These are phyloP conservation scores for Aspergillus ibericus DNA, from an alignment of 2,329 filamentous ascomycete species.

Conservation along the genomic window DNA sequence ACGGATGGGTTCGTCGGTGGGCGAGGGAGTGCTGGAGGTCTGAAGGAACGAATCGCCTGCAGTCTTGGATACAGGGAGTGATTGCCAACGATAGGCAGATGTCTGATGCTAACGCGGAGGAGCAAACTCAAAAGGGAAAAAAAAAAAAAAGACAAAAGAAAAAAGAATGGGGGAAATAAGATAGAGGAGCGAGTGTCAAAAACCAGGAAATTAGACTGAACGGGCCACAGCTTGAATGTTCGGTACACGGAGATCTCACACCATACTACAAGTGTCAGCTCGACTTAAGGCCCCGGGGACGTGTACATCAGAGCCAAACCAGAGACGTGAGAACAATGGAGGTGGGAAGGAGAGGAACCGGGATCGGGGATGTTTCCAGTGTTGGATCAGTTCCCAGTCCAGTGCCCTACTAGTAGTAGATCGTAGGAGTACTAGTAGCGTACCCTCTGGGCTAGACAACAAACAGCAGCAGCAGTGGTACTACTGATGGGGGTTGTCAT, in stretches of 20 bases:
- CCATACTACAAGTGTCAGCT: conserved; percentile 16
- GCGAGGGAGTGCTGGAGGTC: conserved; percentile 11
- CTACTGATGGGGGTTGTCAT: conserved; percentile 1
- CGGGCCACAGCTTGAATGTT: conserved; percentile 20
- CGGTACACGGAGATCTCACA: conserved; percentile 17
- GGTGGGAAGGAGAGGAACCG: conserved; percentile 11
- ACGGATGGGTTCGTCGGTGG: conserved; percentile 8
- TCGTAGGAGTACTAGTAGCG: background rate
- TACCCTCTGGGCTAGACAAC: background rate
- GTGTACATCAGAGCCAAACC: conserved; percentile 3
- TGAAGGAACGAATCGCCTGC: conserved; percentile 17
- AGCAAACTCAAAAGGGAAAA: conserved; percentile 12
- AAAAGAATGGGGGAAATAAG: conserved; percentile 1
- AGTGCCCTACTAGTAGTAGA: conserved; percentile 7
- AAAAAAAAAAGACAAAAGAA: conserved; percentile 5
- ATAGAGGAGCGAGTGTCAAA: conserved; percentile 7
- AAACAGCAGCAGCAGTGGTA: conserved; percentile 1
- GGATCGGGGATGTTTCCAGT: conserved; percentile 9
- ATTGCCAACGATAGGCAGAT: conserved; percentile 17
- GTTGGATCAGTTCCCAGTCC: conserved; percentile 8
- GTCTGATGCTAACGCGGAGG: conserved; percentile 19
- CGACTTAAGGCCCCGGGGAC: conserved; percentile 4
- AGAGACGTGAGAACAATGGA: conserved; percentile 3
- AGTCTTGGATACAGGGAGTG: conserved; percentile 15
- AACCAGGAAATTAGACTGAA: conserved; percentile 9